Evolutionary conservation across 768 basidiomycete species (phyloP), one percentile per base, ranked within the genome.

Genomic region (Scleroderma citrinum): DNA sequence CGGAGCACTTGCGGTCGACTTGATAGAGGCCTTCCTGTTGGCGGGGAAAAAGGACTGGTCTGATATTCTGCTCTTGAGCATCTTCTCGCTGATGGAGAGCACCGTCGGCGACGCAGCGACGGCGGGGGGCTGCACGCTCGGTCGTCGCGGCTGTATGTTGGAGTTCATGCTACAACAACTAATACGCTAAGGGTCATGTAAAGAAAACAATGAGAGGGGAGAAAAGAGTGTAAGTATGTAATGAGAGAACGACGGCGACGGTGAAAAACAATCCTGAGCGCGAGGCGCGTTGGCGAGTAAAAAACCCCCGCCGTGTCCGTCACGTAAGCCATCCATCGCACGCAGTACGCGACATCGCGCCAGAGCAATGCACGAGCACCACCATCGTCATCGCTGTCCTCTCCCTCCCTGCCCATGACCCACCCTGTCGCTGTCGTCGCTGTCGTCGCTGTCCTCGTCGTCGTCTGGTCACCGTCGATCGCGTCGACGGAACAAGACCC

Each of bases 31-130:
- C 42, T 62, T 56, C 56, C 53, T 43, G n/a, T 41, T 48, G 19
- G 48, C 37, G 17, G 37, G 20, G 17, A 49, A 63, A 42, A 76
- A 57, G 8, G 75, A 74, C 58, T 75, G 76, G 54, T 80, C 78
- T 16, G 77, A 76, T 53, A 70, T 72, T 52, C 73, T 71, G 31
- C 72, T 72, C 65, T 72, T 75, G 55, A 77, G 64, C 46, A 71
- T 56, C 54, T 69, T 72, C 51, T 79, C 77, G 36, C 62, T 59
- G 39, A 67, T 46, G 3, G 69, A 64, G 32, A 59, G 61, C 50
- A 66, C 65, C 52, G 64, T 70, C 29, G 65, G 70, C 47, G 62
- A 68, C 49, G 68, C 73, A 34, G 71, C 54, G 5, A 60, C 60
- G 1, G 59, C 48, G 31, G 59, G 59, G 2, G 59, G 48, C 30